These are phyloP conservation scores for Rheum nobile DNA, from an alignment of 148 eudicot species.

Conservation along the genomic window DNA sequence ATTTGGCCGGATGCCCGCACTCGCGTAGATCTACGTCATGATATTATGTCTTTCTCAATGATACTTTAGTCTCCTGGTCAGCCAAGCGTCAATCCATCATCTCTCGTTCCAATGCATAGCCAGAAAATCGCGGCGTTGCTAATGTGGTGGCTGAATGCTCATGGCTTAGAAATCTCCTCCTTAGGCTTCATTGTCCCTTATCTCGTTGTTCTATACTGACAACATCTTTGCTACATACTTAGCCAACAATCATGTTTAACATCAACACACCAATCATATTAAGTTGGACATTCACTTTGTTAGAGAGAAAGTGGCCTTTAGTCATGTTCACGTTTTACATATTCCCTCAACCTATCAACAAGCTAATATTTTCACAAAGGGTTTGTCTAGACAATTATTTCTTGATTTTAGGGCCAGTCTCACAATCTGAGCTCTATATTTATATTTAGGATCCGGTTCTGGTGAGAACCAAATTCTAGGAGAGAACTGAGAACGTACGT, in stretches of 20 bases:
- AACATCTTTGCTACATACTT: slow-evolving; percentile 5
- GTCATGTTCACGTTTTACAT: slow-evolving; percentile 8
- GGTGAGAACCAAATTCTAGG: too few species aligned
- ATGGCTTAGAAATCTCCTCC: slow-evolving; percentile 7
- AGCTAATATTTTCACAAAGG: slow-evolving; percentile 16
- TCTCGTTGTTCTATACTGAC: slow-evolving; percentile 5
- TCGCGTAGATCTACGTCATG: too few species aligned
- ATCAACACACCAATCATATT: slow-evolving; percentile 7
- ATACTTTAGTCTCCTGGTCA: too few species aligned
- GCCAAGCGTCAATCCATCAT: too few species aligned
- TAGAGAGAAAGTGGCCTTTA: slow-evolving; percentile 2
- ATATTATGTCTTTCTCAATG: too few species aligned
- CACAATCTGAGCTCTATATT: slow-evolving; percentile 1
- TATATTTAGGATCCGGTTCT: too few species aligned
- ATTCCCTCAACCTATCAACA: slow-evolving; percentile 13
- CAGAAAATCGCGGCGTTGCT: too few species aligned
- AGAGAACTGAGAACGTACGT: too few species aligned
- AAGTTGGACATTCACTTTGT: slow-evolving; percentile 8
- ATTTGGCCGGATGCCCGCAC: too few species aligned
- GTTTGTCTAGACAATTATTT: slow-evolving; percentile 6
- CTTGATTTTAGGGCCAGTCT: slow-evolving; percentile 13
- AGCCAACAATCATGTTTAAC: slow-evolving; percentile 2
- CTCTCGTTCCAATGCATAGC: too few species aligned
- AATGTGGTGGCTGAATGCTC: not conserved
- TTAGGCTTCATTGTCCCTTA: slow-evolving; percentile 7